Evolutionary conservation across 192 early-diverging fungal genomes (phyloP).

Genomic region (Coemansia sp.): DNA sequence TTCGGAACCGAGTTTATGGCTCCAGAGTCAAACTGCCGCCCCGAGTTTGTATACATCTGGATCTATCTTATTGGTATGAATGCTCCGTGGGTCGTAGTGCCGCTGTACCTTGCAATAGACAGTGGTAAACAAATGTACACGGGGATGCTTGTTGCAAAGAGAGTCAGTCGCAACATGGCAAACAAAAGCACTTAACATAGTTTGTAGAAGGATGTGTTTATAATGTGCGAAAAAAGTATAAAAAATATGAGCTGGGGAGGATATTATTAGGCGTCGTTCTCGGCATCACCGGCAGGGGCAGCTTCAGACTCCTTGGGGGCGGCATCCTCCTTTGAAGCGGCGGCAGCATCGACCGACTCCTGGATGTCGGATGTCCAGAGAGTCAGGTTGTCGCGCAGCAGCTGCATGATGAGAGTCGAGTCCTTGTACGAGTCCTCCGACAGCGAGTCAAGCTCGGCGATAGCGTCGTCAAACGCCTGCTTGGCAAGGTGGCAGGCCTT

Average conservation of each 20-base stretch:
- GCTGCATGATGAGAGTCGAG: conserved; percentile 99
- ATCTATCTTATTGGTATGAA: conserved; percentile 67
- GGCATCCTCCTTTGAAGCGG: conserved; percentile 22
- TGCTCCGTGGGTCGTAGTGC: conserved; percentile 63
- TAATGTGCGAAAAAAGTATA: conserved; percentile 1
- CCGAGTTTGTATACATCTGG: conserved; percentile 59
- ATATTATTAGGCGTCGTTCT: conserved; percentile 21
- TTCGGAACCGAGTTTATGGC: conserved; percentile 57
- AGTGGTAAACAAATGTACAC: conserved; percentile 7
- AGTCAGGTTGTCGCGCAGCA: conserved; percentile 97
- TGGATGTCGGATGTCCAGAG: conserved; percentile 96
- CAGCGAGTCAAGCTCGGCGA: conserved; percentile 97
- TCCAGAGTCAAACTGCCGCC: conserved; percentile 52
- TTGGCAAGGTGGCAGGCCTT: conserved; percentile 92
- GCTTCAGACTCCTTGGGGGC: conserved; percentile 21
- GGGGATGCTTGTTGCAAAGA: conserved; percentile 11
- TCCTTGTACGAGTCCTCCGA: conserved; percentile 99
- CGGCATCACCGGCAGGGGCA: conserved; percentile 12
- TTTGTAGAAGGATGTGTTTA: neutral
- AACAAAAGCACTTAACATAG: neutral
- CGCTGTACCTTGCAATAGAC: conserved; percentile 36
- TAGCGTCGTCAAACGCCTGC: conserved; percentile 93
- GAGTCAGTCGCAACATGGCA: neutral
- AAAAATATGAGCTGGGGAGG: neutral
- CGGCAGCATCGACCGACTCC: conserved; percentile 32